A percentile compares a stretch with the other conserved stretches of the same genome.
Conservation (phyloP, 2,329 filamentous ascomycete species). For the Arthrobotrys sphaeroides region DNA sequence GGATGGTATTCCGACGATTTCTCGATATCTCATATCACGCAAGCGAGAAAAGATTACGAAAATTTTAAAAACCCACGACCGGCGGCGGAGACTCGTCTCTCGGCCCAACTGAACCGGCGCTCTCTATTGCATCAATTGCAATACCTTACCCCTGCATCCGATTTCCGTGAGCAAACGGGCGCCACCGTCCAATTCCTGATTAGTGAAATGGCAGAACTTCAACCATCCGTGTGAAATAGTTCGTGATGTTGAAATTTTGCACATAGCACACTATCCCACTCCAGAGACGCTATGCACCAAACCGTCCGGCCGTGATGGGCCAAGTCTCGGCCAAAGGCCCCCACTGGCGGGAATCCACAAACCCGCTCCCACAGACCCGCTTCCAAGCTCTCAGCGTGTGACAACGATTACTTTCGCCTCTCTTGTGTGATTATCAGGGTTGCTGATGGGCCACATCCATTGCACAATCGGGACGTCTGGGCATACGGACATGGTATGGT, state of each 20-base stretch:
- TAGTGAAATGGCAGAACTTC: background rate
- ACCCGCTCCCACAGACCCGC: background rate
- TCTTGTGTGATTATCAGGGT: slow-evolving; percentile 22
- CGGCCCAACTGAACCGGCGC: background rate
- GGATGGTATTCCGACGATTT: background rate
- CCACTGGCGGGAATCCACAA: slow-evolving; percentile 19
- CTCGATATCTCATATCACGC: background rate
- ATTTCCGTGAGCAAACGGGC: slow-evolving; percentile 26
- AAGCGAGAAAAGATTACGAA: background rate
- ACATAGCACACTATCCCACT: too few relatives aligned
- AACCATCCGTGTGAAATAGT: background rate
- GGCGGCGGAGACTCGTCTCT: background rate
- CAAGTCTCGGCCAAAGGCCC: slow-evolving; percentile 22
- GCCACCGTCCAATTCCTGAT: slow-evolving; percentile 11
- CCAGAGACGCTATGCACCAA: too few relatives aligned
- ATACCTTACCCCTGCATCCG: slow-evolving; percentile 29
- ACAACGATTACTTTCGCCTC: background rate
- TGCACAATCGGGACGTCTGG: background rate
- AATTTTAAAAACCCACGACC: background rate
- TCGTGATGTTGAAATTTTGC: slow-evolving; percentile 17
- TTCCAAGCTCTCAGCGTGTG: background rate
- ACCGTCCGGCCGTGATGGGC: slow-evolving; percentile 14
- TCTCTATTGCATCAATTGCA: slow-evolving; percentile 8
- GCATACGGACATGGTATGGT: background rate
- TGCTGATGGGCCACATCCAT: background rate